Conservation (phyloP, 768 basidiomycete genomes). For the Suillus subalutaceus region DNA sequence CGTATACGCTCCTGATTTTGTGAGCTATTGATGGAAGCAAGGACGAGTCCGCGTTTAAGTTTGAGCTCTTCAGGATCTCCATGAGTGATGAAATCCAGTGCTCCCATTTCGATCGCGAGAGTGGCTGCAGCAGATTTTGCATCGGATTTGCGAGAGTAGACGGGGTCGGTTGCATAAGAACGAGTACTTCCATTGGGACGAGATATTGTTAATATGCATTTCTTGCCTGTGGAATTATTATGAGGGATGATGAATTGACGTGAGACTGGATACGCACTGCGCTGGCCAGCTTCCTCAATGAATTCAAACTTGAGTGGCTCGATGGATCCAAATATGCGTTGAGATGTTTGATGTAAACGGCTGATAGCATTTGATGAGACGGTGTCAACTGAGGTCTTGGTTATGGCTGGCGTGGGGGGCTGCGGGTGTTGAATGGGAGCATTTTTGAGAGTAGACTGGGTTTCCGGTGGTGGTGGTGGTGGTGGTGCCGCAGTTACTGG, state of each 20-base stretch:
- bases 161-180: conserved; percentile 54
- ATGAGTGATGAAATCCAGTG: conserved; percentile 55
- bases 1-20: conserved; percentile 21
- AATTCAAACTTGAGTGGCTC: conserved; percentile 51
- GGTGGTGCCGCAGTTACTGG: neutral
- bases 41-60: conserved; percentile 38
- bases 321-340: conserved; percentile 42
- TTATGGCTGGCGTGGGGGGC: conserved; percentile 12
- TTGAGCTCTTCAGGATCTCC: conserved; percentile 44
- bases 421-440: conserved; percentile 9
- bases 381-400: conserved; percentile 6
- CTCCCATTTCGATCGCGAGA: conserved; percentile 61
- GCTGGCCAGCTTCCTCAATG: conserved; percentile 41
- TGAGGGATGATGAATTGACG: conserved; percentile 10
- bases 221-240: conserved; percentile 43
- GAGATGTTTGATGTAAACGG: conserved; percentile 46
- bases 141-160: conserved; percentile 49
- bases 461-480: neutral
- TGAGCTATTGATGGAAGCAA: conserved; percentile 29
- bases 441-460: neutral
- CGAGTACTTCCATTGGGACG: conserved; percentile 53
- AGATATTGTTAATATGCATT: conserved; percentile 63
- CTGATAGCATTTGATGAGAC: conserved; percentile 29
- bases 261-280: conserved; percentile 32
- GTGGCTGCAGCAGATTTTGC: conserved; percentile 56